phyloP scores from a whole-genome alignment of 2,329 filamentous ascomycete species.

The Penicillium sp. region DNA sequence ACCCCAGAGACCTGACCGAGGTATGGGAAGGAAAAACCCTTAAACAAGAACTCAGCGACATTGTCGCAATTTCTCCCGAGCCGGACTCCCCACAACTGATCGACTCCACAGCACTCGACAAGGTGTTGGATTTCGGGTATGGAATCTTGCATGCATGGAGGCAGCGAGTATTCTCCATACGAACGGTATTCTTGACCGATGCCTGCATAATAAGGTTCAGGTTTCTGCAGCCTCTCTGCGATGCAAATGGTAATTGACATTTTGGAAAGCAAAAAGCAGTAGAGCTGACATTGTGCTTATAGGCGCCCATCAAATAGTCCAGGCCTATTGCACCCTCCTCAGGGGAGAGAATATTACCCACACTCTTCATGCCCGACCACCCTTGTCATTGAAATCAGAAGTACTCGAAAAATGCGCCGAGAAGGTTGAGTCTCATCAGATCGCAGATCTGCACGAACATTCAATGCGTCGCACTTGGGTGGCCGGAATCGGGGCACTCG shows the following conservation, averaged over 20 bases:
- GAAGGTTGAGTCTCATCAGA: conserved; percentile 1
- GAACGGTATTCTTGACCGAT: conserved; percentile 6
- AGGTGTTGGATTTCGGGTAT: conserved; percentile 2
- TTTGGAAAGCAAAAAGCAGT: no score
- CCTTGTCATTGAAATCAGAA: conserved; percentile 1
- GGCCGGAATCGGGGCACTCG: background rate
- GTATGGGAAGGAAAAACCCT: conserved; percentile 3
- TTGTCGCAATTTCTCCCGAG: background rate
- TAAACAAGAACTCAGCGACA: background rate
- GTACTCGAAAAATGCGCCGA: conserved; percentile 6
- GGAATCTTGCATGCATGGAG: background rate
- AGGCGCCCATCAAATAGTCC: conserved; percentile 5
- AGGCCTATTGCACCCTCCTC: conserved; percentile 3
- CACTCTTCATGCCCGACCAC: background rate
- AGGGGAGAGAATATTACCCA: conserved; percentile 2
- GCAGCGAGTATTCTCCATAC: conserved; percentile 7
- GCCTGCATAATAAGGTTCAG: conserved; percentile 8
- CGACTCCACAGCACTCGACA: background rate
- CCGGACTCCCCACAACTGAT: background rate
- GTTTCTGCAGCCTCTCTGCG: conserved; percentile 8
- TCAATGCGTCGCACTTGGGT: background rate
- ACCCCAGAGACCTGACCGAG: conserved; percentile 1
- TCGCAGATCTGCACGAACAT: conserved; percentile 1
- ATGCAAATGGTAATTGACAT: conserved; percentile 1
- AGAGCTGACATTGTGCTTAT: background rate